Evolutionary conservation across 805 yeast genomes (phyloP).

Genomic region (Lipomyces anomalus): DNA sequence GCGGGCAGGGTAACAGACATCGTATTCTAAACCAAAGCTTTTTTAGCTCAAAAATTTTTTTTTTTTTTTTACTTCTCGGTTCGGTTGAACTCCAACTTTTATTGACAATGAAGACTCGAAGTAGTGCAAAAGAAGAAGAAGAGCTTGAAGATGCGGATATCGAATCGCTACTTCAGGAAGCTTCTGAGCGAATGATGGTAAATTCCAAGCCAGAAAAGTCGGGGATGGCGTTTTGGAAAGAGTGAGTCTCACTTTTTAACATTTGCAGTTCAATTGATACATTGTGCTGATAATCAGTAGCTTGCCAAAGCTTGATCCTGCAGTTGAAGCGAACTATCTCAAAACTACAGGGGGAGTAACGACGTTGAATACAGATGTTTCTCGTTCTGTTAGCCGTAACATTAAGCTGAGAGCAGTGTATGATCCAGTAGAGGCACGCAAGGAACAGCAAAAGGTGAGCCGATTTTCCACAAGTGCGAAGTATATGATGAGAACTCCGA

Average conservation of each 20-base stretch:
- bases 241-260: too few species aligned
- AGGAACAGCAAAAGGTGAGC: conserved; percentile 26
- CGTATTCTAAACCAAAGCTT: too few species aligned
- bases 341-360: neutral
- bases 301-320: conserved; percentile 5
- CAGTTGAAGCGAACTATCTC: conserved; percentile 1
- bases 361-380: neutral
- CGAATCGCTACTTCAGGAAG: neutral
- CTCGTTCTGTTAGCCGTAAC: neutral
- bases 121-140: neutral
- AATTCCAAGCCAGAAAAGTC: neutral
- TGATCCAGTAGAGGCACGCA: conserved; percentile 31
- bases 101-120: neutral
- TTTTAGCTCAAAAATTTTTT: neutral
- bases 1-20: too few species aligned
- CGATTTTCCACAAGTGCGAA: neutral
- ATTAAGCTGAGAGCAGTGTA: conserved; percentile 24
- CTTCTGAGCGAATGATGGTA: neutral
- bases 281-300: too few species aligned
- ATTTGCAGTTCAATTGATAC: too few species aligned
- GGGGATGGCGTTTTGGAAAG: neutral
- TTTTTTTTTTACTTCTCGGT: neutral
- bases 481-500: conserved; percentile 21
- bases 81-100: too few species aligned
- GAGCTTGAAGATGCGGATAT: neutral